A percentile compares a stretch with the other conserved stretches of the same genome.
These are phyloP conservation scores for Aquanectria penicillioides DNA, from an alignment of 2,329 filamentous ascomycete genomes.

Conservation along the genomic window DNA sequence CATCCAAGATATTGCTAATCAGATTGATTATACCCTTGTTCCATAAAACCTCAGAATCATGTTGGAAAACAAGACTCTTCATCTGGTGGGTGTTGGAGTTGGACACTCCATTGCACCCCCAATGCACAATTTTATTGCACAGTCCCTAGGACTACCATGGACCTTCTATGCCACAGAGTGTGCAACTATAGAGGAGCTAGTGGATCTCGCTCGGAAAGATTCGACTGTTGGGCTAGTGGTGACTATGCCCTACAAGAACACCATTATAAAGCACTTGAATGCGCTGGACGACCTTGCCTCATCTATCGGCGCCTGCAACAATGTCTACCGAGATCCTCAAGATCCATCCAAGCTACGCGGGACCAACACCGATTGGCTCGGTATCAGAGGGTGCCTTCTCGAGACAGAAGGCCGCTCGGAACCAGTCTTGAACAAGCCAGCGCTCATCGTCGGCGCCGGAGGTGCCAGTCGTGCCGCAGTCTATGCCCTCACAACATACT, in stretches of 20 bases:
- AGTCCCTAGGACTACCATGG: constrained; percentile 47
- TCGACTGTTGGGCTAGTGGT: constrained; percentile 42
- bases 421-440: constrained; percentile 30
- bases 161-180: constrained; percentile 42
- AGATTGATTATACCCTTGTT: too few relatives aligned
- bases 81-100: constrained; percentile 52
- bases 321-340: constrained; percentile 42
- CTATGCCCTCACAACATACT: constrained; percentile 44
- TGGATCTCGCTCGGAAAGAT: constrained; percentile 41
- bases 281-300: constrained; percentile 47
- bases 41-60: not conserved
- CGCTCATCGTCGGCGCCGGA: constrained; percentile 53
- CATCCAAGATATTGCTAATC: not conserved
- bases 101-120: constrained; percentile 52
- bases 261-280: constrained; percentile 48
- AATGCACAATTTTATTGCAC: constrained; percentile 53
- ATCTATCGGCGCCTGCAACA: constrained; percentile 51
- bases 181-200: constrained; percentile 44
- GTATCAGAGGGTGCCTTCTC: constrained; percentile 49
- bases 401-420: constrained; percentile 18
- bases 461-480: constrained; percentile 54
- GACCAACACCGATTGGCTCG: constrained; percentile 56
- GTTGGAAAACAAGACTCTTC: constrained; percentile 31
- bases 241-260: constrained; percentile 54
- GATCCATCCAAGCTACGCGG: constrained; percentile 43